Conservation (phyloP, 2,329 filamentous ascomycete genomes). For the Chaetomium strumarium region DNA sequence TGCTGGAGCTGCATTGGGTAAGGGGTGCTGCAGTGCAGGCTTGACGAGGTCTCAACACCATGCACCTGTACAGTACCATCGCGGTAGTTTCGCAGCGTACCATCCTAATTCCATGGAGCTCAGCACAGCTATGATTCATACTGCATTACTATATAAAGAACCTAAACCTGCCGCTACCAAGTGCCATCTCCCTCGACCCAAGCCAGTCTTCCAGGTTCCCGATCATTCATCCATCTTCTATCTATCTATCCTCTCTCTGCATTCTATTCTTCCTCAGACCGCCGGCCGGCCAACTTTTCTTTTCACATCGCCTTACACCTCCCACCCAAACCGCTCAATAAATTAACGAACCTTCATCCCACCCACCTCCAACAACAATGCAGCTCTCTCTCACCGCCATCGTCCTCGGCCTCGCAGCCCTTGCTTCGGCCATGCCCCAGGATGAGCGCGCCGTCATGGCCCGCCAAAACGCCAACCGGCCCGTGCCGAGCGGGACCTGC, state of each 20-base stretch:
- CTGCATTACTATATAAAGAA: neutral
- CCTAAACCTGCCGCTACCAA: neutral
- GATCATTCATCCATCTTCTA: too few relatives aligned
- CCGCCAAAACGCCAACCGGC: conserved; percentile 32
- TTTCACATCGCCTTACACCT: neutral
- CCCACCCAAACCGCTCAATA: neutral
- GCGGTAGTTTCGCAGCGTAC: neutral
- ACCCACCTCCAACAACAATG: too few relatives aligned
- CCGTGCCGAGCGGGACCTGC: conserved; percentile 32
- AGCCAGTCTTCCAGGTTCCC: conserved; percentile 14
- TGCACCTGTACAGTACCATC: neutral
- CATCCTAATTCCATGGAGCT: neutral
- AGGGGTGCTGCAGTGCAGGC: neutral
- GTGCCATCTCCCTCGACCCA: neutral
- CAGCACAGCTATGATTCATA: neutral
- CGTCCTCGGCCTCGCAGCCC: conserved; percentile 26
- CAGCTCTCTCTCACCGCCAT: conserved; percentile 23
- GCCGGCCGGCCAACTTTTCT: conserved; percentile 6
- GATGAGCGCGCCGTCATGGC: conserved; percentile 19
- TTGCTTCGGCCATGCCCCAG: conserved; percentile 25
- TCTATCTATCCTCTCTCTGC: neutral
- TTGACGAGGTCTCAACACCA: neutral
- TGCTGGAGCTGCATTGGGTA: neutral
- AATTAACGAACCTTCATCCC: neutral
- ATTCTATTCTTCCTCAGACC: neutral